Conservation (phyloP, 2,329 filamentous ascomycete species). For the Alternaria sp. region DNA sequence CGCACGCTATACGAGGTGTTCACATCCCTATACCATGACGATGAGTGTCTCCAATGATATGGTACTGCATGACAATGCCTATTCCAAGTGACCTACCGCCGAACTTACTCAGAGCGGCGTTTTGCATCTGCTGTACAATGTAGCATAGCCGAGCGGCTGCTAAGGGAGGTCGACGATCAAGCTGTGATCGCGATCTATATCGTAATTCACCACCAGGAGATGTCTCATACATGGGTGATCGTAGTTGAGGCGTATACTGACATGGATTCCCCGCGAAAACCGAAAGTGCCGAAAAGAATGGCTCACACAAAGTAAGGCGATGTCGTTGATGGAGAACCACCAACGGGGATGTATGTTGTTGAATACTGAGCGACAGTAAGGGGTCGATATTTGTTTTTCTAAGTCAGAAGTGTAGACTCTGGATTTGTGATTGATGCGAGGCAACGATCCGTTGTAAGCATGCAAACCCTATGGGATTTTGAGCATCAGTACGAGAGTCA, state of each 20-base stretch:
- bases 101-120: not conserved
- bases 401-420: not conserved
- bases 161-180: not conserved
- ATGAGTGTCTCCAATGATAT: not conserved
- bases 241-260: not conserved
- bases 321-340: not conserved
- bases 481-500: not conserved
- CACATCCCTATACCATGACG: not conserved
- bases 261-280: slow-evolving; percentile 1
- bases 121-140: not conserved
- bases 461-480: not conserved
- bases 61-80: not conserved
- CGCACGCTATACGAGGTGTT: not conserved
- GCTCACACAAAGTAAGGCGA: not conserved
- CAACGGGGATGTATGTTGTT: not conserved
- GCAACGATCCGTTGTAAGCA: not conserved
- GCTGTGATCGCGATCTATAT: not conserved
- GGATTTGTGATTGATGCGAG: not conserved
- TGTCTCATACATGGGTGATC: not conserved
- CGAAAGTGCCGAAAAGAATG: slow-evolving; percentile 5
- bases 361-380: not conserved
- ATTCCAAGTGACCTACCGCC: not conserved
- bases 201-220: not conserved
- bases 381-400: not conserved
- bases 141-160: not conserved